These are phyloP conservation scores for Hondaea fermentalgiana DNA, from an alignment of 108 stramenopile species.

Conservation along the genomic window DNA sequence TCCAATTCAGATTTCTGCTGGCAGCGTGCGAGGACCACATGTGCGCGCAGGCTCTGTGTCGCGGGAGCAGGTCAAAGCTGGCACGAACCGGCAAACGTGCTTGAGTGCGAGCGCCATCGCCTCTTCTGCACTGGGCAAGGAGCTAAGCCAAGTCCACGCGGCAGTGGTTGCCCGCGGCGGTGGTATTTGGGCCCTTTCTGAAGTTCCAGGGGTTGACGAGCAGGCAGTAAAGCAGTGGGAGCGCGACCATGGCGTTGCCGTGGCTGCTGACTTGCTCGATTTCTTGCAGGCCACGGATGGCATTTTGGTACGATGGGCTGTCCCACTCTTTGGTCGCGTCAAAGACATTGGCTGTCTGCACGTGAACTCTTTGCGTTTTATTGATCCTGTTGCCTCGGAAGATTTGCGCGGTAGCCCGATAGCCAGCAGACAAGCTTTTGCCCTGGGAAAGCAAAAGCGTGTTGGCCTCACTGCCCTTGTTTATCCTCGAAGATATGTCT, in stretches of 20 bases:
- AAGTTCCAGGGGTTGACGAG: background rate
- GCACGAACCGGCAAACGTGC: background rate
- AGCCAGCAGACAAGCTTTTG: background rate
- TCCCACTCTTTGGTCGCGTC: background rate
- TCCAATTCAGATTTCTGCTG: too few relatives aligned
- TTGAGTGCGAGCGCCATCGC: background rate
- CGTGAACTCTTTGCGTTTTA: background rate
- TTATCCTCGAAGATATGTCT: background rate
- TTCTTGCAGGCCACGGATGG: background rate
- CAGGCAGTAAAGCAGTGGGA: background rate
- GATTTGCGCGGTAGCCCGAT: background rate
- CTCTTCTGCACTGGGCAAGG: background rate
- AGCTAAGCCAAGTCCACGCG: background rate
- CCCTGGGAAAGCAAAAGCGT: background rate
- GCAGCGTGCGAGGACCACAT: too few relatives aligned
- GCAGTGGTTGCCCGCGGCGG: background rate
- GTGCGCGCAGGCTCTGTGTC: too few relatives aligned
- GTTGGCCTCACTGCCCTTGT: background rate
- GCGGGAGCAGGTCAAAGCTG: too few relatives aligned
- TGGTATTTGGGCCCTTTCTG: background rate
- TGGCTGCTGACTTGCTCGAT: background rate
- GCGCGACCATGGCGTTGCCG: background rate
- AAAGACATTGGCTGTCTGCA: background rate
- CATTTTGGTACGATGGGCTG: background rate
- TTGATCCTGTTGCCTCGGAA: background rate